These are phyloP conservation scores for Diaporthe destruens DNA, from an alignment of 2,329 filamentous ascomycete genomes.

Conservation along the genomic window DNA sequence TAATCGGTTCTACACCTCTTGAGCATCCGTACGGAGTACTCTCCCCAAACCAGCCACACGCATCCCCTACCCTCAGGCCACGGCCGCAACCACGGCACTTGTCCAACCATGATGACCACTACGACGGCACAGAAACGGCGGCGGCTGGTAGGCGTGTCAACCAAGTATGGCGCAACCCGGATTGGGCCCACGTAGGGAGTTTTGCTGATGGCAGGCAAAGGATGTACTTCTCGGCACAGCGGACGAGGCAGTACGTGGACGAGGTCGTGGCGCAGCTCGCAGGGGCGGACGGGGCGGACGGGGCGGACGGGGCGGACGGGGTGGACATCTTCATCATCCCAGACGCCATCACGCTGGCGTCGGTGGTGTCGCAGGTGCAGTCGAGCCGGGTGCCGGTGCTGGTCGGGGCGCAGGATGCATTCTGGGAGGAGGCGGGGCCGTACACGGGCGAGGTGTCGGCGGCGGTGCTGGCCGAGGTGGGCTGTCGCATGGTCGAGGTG, in stretches of 20 bases:
- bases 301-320: constrained; percentile 50
- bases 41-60: too few species aligned
- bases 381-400: constrained; percentile 63
- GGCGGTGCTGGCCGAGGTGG: constrained; percentile 73
- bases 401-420: constrained; percentile 82
- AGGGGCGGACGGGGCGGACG: constrained; percentile 46
- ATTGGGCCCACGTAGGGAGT: not conserved
- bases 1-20: too few species aligned
- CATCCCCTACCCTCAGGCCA: too few species aligned
- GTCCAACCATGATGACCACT: constrained; percentile 43
- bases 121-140: constrained; percentile 57
- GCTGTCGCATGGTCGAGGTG: constrained; percentile 80
- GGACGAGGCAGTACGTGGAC: constrained; percentile 69
- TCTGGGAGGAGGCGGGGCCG: constrained; percentile 76
- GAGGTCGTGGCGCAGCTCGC: constrained; percentile 62
- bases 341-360: constrained; percentile 78
- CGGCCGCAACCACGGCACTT: not conserved
- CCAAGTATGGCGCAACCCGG: constrained; percentile 16
- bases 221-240: constrained; percentile 79
- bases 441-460: constrained; percentile 86
- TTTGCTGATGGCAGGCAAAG: not conserved
- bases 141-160: constrained; percentile 74
- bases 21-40: too few species aligned
- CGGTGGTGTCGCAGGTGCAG: constrained; percentile 62
- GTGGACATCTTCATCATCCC: constrained; percentile 83